These are phyloP conservation scores for Mrakia gelida DNA, from an alignment of 768 basidiomycete genomes.

Conservation along the genomic window DNA sequence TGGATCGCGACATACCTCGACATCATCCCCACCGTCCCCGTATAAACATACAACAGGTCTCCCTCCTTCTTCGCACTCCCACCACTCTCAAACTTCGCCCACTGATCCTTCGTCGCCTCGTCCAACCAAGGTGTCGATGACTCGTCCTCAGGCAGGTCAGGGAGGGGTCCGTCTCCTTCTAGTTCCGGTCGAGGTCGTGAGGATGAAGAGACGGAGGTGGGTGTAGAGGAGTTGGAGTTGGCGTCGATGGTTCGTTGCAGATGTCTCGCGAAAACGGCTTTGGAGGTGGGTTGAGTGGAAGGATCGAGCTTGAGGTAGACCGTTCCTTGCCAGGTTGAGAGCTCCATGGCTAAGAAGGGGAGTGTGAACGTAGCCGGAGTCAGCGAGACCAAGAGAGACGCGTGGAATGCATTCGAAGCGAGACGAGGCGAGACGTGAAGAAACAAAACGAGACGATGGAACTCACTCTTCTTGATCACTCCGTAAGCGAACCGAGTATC, in stretches of 20 bases:
- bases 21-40: conserved; percentile 34
- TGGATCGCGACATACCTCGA: conserved; percentile 31
- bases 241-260: not conserved
- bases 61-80: conserved; percentile 20
- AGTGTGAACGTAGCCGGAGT: too few relatives aligned
- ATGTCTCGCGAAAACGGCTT: conserved; percentile 35
- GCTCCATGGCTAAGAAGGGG: conserved; percentile 30
- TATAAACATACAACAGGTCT: conserved; percentile 42
- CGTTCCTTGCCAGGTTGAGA: conserved; percentile 34
- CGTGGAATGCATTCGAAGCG: too few relatives aligned
- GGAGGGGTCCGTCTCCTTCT: not conserved
- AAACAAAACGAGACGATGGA: not conserved
- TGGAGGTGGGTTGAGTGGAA: conserved; percentile 34
- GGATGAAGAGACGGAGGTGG: not conserved
- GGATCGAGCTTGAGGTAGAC: conserved; percentile 41
- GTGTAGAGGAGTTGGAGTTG: not conserved
- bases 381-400: too few relatives aligned
- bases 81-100: conserved; percentile 30
- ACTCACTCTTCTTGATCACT: conserved; percentile 38
- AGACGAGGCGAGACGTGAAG: not conserved
- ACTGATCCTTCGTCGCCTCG: conserved; percentile 23
- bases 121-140: not conserved
- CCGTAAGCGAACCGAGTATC: conserved; percentile 43
- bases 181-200: too few relatives aligned
- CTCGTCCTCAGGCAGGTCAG: not conserved